Percentiles rank a stretch among this genome's conserved stretches.
phyloP scores from a whole-genome alignment of 2,329 filamentous ascomycete genomes.

The Penicillium verrucosum region DNA sequence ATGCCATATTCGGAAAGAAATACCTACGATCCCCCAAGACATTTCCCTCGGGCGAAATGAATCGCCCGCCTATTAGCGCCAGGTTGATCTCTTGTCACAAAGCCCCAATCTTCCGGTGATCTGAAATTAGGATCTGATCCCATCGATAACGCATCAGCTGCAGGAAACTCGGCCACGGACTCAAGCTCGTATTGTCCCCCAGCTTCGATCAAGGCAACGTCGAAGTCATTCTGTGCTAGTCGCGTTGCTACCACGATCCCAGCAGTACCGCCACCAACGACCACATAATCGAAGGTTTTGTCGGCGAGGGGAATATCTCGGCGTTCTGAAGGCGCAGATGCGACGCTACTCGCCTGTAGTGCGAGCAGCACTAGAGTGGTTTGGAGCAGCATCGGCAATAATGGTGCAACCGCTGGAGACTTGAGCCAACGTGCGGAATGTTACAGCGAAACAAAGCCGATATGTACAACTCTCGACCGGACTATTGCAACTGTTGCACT shows the following conservation, averaged over 20 bases:
- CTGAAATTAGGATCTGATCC: constrained; percentile 24
- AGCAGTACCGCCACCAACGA: constrained; percentile 28
- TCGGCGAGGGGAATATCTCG: constrained; percentile 1
- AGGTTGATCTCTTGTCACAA: constrained; percentile 18
- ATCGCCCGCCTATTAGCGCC: constrained; percentile 26
- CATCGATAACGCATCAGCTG: constrained; percentile 17
- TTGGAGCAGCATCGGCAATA: constrained; percentile 4
- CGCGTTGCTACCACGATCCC: constrained; percentile 26
- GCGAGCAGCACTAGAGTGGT: constrained; percentile 3
- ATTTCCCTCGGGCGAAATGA: constrained; percentile 30
- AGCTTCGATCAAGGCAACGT: constrained; percentile 31
- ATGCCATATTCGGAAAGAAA: not conserved
- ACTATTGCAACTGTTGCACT: not conserved
- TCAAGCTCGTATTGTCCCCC: constrained; percentile 28
- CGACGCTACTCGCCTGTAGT: constrained; percentile 5
- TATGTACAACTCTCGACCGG: not conserved
- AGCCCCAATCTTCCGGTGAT: constrained; percentile 25
- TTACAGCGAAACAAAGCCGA: not conserved
- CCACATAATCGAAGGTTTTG: constrained; percentile 25
- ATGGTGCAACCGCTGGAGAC: too few species aligned
- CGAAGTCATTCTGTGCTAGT: constrained; percentile 22
- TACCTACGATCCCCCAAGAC: constrained; percentile 27
- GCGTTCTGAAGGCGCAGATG: not conserved
- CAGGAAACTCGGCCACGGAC: constrained; percentile 20
- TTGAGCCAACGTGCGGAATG: not conserved